Conservation (phyloP, 768 basidiomycete genomes). For the Cystofilobasidium bisporidii region DNA sequence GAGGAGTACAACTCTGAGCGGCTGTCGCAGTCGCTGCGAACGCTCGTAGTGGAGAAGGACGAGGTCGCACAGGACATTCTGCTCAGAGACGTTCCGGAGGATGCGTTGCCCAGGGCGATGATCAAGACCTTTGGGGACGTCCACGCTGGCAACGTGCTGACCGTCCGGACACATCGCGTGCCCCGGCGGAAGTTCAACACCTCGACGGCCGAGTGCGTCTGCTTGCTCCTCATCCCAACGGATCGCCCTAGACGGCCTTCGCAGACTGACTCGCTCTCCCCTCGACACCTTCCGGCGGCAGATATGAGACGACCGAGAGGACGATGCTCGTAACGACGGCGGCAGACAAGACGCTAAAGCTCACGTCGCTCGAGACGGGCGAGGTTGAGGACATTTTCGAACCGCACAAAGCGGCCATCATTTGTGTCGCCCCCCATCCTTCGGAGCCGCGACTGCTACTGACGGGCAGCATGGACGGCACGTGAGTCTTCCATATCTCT, state of each 20-base stretch:
- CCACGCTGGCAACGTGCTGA: constrained; percentile 25
- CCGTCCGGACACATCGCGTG: constrained; percentile 1
- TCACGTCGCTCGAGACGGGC: constrained; percentile 29
- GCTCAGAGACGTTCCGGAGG: constrained; percentile 1
- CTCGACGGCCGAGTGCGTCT: constrained; percentile 18
- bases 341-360: constrained; percentile 34
- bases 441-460: constrained; percentile 24
- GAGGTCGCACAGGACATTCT: constrained; percentile 18
- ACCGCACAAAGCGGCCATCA: constrained; percentile 31
- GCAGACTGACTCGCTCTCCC: no score
- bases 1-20: constrained; percentile 22
- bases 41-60: constrained; percentile 11
- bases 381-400: constrained; percentile 29
- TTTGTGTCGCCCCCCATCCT: constrained; percentile 30
- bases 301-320: constrained; percentile 8
- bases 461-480: constrained; percentile 33
- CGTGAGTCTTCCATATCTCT: not conserved
- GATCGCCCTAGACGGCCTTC: no score
- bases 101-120: not conserved
- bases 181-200: constrained; percentile 25
- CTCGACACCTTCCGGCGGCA: not conserved
- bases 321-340: constrained; percentile 33
- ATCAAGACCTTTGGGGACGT: constrained; percentile 14
- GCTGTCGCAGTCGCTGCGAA: constrained; percentile 3
- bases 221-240: no score